Percentiles rank a stretch among this genome's conserved stretches.
Evolutionary conservation across 805 yeast genomes (phyloP).

Genomic region (Blastobotrys americana): DNA sequence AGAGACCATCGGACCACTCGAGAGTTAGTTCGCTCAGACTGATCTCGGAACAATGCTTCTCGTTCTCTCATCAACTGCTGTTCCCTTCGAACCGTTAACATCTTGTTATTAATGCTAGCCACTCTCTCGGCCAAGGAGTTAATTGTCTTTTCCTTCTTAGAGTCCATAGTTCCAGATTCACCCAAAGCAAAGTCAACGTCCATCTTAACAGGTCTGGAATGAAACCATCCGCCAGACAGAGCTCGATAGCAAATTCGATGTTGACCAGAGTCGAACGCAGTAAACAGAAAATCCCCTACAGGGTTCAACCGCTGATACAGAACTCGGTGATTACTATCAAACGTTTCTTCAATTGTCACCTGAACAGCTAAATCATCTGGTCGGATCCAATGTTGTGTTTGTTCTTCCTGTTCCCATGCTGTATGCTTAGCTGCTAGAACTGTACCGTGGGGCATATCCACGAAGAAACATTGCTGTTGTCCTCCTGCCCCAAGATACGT

Average conservation of each 20-base stretch:
- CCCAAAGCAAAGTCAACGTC: conserved; percentile 67
- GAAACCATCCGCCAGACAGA: conserved; percentile 52
- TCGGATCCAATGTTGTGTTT: conserved; percentile 44
- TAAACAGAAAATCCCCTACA: conserved; percentile 66
- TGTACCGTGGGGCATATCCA: conserved; percentile 71
- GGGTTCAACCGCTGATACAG: conserved; percentile 56
- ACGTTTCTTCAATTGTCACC: conserved; percentile 72
- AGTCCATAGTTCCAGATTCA: conserved; percentile 57
- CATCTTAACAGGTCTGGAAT: conserved; percentile 54
- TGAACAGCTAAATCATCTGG: conserved; percentile 49
- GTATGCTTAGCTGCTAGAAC: conserved; percentile 64
- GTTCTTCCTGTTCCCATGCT: conserved; percentile 52
- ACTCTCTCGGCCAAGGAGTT: conserved; percentile 50
- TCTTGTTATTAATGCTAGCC: conserved; percentile 48
- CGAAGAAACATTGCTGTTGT: conserved; percentile 67
- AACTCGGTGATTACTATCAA: conserved; percentile 77
- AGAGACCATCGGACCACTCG: conserved; percentile 69
- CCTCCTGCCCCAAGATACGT: conserved; percentile 73
- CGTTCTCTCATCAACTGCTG: conserved; percentile 55
- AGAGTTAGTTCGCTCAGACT: conserved; percentile 66
- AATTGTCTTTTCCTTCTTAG: conserved; percentile 48
- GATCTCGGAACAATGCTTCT: conserved; percentile 71
- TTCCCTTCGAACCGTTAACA: conserved; percentile 55
- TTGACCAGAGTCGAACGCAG: conserved; percentile 77
- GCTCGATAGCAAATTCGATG: conserved; percentile 75